A percentile compares a stretch with the other conserved stretches of the same genome.
phyloP scores from a whole-genome alignment of 2,329 filamentous ascomycete genomes.

The Pyricularia pennisetigena region DNA sequence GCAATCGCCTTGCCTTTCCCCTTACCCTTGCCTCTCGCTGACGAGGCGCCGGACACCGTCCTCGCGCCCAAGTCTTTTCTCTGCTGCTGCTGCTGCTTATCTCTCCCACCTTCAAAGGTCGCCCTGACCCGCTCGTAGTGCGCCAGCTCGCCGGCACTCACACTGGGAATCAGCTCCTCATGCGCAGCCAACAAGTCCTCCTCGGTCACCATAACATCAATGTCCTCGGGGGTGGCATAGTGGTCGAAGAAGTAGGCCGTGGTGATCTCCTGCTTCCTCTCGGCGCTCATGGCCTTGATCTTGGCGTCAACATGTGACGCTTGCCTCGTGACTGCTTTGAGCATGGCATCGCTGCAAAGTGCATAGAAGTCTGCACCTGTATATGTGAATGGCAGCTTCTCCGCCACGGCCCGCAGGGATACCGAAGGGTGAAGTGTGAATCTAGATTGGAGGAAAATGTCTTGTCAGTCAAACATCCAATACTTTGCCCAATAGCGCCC shows the following conservation, averaged over 20 bases:
- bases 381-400: conserved; percentile 83
- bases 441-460: conserved; percentile 28
- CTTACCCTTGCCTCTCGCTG: conserved; percentile 22
- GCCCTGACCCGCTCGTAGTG: conserved; percentile 83
- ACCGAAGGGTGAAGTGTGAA: conserved; percentile 77
- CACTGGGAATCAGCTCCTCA: conserved; percentile 80
- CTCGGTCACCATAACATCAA: conserved; percentile 80
- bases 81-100: conserved; percentile 24
- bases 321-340: conserved; percentile 92
- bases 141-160: conserved; percentile 81
- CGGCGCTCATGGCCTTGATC: conserved; percentile 58
- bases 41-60: conserved; percentile 17
- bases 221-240: conserved; percentile 70
- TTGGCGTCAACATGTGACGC: conserved; percentile 76
- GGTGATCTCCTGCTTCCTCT: conserved; percentile 40
- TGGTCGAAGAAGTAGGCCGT: conserved; percentile 97
- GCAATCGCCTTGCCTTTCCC: conserved; percentile 25
- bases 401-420: conserved; percentile 64
- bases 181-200: conserved; percentile 78
- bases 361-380: conserved; percentile 97
- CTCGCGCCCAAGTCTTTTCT: conserved; percentile 10
- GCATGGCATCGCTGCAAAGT: conserved; percentile 94
- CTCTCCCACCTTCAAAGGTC: conserved; percentile 63
- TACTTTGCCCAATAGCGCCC: background rate
- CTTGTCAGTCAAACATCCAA: too few species aligned